Base-by-base conservation (phyloP, 352 stramenopile genomes). In the Globisporangium acanthophoron region DNA sequence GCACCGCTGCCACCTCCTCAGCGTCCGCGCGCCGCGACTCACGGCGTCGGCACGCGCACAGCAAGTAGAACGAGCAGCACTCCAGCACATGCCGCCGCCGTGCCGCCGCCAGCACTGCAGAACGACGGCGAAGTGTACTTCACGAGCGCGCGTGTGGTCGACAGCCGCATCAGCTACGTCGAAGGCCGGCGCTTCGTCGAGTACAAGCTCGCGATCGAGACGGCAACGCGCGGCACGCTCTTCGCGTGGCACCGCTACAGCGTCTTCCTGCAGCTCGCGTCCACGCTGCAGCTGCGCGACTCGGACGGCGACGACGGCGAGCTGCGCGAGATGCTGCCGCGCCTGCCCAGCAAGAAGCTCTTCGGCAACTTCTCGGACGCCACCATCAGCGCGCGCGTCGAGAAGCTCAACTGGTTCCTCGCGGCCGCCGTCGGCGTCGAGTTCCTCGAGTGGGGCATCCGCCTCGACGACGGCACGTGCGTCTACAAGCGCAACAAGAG, bases 191-290 rank as follows among this genome's bases (percentile, higher is more conserved):
- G 56, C 56, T 76, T 81, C 53, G 73, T 81, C 52, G 70, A 81
- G 69, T 81, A 77, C 73, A 74, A 77, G 57, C 67, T 81, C 18
- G 64, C 72, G 56, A 75, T 81, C 39, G 73, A 81, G 48, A 78
- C 70, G 29, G 69, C 66, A 53, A 73, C 65, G 37, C 73, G 61
- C 37, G 73, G 73, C 35, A 72, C 65, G 31, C 57, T 81, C 21
- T 81, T 60, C 40, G 73, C 74, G 45, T 81, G 73, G 73, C 70
- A 81, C 46, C 73, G 73, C 20, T 78, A 78, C 64, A 74, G 65
- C 52, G 75, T 70, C 3, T 81, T 81, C 59, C 67, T 68, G 16
- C 71, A 78, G 52, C 57, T 81, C 11, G 73, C 65, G 33, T 63
- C 56, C 15, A 75, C 61, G 43, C 58, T 81, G 41, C 69, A 77